These are phyloP conservation scores for Microbotryum saponariae DNA, from an alignment of 1,284 basidiomycete species.

Conservation along the genomic window DNA sequence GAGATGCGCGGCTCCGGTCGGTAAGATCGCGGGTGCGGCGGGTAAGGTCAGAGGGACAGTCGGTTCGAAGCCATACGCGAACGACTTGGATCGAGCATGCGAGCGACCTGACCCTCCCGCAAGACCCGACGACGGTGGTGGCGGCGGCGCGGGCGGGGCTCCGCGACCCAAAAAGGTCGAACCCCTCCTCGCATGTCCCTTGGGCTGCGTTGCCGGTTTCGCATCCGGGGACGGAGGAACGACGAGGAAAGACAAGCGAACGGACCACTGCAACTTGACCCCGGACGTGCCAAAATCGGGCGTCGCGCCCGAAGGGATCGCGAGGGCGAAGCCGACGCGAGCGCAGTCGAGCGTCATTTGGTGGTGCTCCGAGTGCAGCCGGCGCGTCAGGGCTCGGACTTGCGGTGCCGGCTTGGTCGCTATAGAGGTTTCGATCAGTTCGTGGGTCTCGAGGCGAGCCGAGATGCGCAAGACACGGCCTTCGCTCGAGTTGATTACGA, in stretches of 20 bases:
- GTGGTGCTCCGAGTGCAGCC: slow-evolving; percentile 75
- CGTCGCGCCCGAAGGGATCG: slow-evolving; percentile 79
- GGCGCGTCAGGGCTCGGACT: slow-evolving; percentile 43
- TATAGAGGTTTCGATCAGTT: slow-evolving; percentile 58
- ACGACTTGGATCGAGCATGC: slow-evolving; percentile 34
- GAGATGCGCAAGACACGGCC: slow-evolving; percentile 67
- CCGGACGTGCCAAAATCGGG: slow-evolving; percentile 58
- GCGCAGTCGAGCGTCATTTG: slow-evolving; percentile 62
- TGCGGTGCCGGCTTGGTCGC: slow-evolving; percentile 45
- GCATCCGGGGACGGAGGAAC: slow-evolving; percentile 49
- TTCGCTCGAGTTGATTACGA: slow-evolving; percentile 65
- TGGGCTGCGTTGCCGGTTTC: slow-evolving; percentile 49
- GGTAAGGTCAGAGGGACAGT: slow-evolving; percentile 30
- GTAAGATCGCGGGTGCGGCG: slow-evolving; percentile 23
- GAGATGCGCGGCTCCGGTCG: slow-evolving; percentile 35
- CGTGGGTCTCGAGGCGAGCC: slow-evolving; percentile 75
- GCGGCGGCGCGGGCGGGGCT: slow-evolving; percentile 52
- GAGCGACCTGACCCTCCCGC: slow-evolving; percentile 4
- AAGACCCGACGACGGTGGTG: slow-evolving; percentile 43
- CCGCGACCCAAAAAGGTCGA: neutral
- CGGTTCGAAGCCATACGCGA: slow-evolving; percentile 35
- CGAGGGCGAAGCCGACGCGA: slow-evolving; percentile 71
- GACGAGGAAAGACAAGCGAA: slow-evolving; percentile 71
- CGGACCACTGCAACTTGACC: slow-evolving; percentile 79
- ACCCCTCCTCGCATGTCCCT: slow-evolving; percentile 51